Conservation (phyloP, 495 filamentous ascomycete species). For the Penicillium manginii region DNA sequence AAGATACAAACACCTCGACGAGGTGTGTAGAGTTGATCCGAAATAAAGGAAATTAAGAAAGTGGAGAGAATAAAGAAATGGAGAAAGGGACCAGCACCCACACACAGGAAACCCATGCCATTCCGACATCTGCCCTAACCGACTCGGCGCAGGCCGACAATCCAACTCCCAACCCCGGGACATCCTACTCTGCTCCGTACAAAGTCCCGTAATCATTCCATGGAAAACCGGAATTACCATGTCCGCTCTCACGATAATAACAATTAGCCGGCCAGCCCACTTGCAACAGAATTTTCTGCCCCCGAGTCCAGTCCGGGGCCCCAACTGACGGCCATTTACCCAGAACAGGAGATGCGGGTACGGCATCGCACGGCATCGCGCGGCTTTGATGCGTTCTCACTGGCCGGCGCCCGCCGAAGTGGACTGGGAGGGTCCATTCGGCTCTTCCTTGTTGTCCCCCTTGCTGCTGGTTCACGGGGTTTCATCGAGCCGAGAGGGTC, state of each 20-base stretch:
- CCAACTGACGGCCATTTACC: conserved; percentile 26
- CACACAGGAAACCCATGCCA: neutral
- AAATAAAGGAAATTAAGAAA: conserved; percentile 1
- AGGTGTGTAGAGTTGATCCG: neutral
- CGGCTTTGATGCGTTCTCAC: conserved; percentile 6
- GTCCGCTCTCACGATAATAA: conserved; percentile 1
- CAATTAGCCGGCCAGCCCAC: conserved; percentile 14
- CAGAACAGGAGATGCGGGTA: conserved; percentile 21
- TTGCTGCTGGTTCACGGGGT: conserved; percentile 1
- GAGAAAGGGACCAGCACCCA: conserved; percentile 5
- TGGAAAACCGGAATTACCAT: conserved; percentile 1
- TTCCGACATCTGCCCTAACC: neutral
- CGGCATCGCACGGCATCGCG: conserved; percentile 12
- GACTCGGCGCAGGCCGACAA: conserved; percentile 3
- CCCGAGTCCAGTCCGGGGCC: conserved; percentile 28
- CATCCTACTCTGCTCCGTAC: too few relatives aligned
- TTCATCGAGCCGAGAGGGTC: neutral
- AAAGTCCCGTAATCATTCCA: neutral
- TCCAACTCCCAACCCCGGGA: neutral
- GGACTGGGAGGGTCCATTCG: conserved; percentile 18
- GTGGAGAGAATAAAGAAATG: conserved; percentile 1
- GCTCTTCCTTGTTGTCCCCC: neutral
- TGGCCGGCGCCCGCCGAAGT: conserved; percentile 26
- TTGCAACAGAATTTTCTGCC: conserved; percentile 11
- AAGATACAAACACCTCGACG: neutral